A percentile compares a stretch with the other conserved stretches of the same genome.
Conservation (phyloP, 2,329 filamentous ascomycete genomes). For the Sclerotinia subarctica region DNA sequence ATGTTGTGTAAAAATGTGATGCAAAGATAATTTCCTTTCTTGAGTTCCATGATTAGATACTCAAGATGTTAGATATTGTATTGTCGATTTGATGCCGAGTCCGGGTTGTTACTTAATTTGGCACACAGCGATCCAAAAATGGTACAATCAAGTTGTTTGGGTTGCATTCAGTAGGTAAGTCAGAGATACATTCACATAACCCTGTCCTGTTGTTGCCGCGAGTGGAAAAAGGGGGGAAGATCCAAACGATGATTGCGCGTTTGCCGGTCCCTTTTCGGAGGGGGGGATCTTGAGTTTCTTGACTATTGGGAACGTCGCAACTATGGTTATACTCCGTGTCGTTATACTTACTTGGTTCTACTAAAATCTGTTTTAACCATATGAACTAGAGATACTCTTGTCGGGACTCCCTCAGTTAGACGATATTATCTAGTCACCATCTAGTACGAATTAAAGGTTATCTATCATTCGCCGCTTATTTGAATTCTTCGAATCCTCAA, state of each 20-base stretch:
- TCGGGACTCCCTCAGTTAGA: neutral
- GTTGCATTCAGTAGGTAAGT: neutral
- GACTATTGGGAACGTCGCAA: too few species aligned
- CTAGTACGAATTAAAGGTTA: too few species aligned
- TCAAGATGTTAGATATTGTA: neutral
- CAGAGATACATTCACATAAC: neutral
- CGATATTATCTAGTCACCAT: neutral
- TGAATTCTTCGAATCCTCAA: too few species aligned
- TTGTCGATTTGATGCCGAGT: too few species aligned
- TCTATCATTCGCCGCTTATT: too few species aligned
- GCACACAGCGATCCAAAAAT: neutral
- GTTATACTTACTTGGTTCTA: too few species aligned
- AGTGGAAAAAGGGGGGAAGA: neutral
- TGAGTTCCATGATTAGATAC: neutral
- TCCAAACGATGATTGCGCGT: conserved; percentile 13
- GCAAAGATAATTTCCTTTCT: neutral
- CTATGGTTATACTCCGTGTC: too few species aligned
- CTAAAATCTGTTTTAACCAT: too few species aligned
- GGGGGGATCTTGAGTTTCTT: neutral
- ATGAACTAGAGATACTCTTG: too few species aligned
- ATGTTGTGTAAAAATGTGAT: neutral
- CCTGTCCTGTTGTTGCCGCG: neutral
- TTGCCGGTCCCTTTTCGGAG: conserved; percentile 1
- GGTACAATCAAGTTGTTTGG: neutral
- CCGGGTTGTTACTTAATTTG: neutral